Base-by-base conservation (phyloP, 2,329 filamentous ascomycete species). In the Penicillium sp. region DNA sequence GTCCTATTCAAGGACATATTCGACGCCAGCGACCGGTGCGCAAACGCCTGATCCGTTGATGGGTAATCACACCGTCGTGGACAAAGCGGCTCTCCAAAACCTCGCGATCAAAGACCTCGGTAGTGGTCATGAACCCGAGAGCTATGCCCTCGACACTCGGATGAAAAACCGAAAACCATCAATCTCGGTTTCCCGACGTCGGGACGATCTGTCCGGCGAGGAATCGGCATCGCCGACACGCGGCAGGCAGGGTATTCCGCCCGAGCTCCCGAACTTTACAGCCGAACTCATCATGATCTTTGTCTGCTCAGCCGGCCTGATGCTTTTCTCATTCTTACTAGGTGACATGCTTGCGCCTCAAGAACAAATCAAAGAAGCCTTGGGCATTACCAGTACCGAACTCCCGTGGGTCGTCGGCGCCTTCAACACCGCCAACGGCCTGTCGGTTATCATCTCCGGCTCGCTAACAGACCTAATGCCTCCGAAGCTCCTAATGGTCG, bases 401-500 rank as follows among this genome's bases (percentile, higher is more conserved):
- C 62, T 76, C 1, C 75, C 76, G 1, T 79, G 76, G 76, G 66
- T 78, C 1, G 63, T 75, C 1, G 76, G 76, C 7, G 68, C 75
- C 1, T 76, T 74, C 53, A 67, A 76, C 31, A 67, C 73, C 1
- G 75, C 76, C 2, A 71, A 75, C 9, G 76, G 75, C 2, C 55
- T 79, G 2, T 76, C 72, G 0, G 76, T 79, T 24, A 72, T 78
- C 9, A 65, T 69, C n/a, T 77, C 63, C 4, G 67, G 67, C 13
- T 68, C 67, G 3, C 56, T 70, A 21, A 70, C 73, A 2, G 76
- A 79, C 50, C 61, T 79, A 1, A 68, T 68, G 1, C 68, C 75
- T 1, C 76, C 76, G 0, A 76, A 74, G 34, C 59, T 64, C 3
- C 62, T 78, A 1, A 74, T 78, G 63, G 71, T 78, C 1, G 70